These are phyloP conservation scores for Salix brachista DNA, from an alignment of 345 rosid genomes.

Conservation along the genomic window DNA sequence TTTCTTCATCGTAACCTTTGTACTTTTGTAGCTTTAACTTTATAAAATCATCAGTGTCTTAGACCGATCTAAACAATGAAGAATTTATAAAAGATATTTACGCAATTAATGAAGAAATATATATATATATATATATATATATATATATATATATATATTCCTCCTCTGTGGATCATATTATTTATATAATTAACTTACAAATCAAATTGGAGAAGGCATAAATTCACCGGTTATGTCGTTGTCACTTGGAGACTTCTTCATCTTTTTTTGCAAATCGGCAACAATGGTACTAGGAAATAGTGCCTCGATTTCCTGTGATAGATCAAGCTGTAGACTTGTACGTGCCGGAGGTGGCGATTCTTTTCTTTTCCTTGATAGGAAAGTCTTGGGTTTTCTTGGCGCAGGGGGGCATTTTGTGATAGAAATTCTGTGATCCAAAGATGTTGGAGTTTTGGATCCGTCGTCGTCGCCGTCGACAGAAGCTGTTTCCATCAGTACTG, in stretches of 20 bases:
- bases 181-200: not conserved
- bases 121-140: not conserved
- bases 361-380: conserved; percentile 33
- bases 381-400: conserved; percentile 11
- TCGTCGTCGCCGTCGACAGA: conserved; percentile 2
- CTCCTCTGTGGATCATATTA: no score
- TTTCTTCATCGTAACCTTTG: not conserved
- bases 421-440: conserved; percentile 20
- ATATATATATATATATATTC: not conserved
- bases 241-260: conserved; percentile 56
- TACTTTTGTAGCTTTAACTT: conserved; percentile 23
- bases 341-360: not conserved
- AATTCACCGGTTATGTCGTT: not conserved
- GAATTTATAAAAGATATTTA: not conserved
- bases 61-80: not conserved
- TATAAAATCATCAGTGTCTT: conserved; percentile 4
- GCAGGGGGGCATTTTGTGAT: conserved; percentile 24
- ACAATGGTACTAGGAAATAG: conserved; percentile 26
- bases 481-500: not conserved
- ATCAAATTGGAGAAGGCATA: no score
- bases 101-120: not conserved
- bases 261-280: conserved; percentile 22
- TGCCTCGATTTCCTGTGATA: conserved; percentile 42
- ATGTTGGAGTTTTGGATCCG: conserved; percentile 29
- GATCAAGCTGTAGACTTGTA: conserved; percentile 32